These are phyloP conservation scores for Hypoxylon trugodes DNA, from an alignment of 495 filamentous ascomycete species.

Conservation along the genomic window DNA sequence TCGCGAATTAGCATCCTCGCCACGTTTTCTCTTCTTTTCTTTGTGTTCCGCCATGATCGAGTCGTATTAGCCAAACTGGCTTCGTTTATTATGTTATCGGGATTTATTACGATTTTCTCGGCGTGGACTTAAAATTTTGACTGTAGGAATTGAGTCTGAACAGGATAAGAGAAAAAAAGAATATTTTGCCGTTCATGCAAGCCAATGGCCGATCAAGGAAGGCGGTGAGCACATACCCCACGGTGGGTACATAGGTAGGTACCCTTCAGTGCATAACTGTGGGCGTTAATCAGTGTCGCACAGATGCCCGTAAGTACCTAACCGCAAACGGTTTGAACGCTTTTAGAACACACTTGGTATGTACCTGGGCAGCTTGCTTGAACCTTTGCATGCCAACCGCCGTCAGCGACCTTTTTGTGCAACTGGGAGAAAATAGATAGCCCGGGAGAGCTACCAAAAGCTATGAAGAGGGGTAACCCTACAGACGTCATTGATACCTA, in stretches of 20 bases:
- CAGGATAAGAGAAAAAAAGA: slow-evolving; percentile 4
- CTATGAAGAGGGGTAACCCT: too few relatives aligned
- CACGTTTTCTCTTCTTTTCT: slow-evolving; percentile 79
- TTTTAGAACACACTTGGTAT: too few relatives aligned
- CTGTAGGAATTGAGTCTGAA: slow-evolving; percentile 18
- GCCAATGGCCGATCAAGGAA: slow-evolving; percentile 26
- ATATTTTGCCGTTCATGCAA: slow-evolving; percentile 32
- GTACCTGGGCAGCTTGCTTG: too few relatives aligned
- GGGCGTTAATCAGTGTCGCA: too few relatives aligned
- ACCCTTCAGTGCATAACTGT: too few relatives aligned
- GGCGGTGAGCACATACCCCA: slow-evolving; percentile 42
- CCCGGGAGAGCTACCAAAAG: too few relatives aligned
- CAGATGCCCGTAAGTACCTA: too few relatives aligned
- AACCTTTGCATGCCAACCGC: too few relatives aligned
- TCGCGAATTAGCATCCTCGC: slow-evolving; percentile 55
- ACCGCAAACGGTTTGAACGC: too few relatives aligned
- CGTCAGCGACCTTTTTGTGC: too few relatives aligned
- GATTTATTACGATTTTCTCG: neutral
- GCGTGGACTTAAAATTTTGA: slow-evolving; percentile 12
- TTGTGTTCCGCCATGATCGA: slow-evolving; percentile 61
- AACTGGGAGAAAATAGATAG: too few relatives aligned
- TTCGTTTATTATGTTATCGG: too few relatives aligned
- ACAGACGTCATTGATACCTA: slow-evolving; percentile 14
- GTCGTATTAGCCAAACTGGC: slow-evolving; percentile 7
- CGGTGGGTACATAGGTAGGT: slow-evolving; percentile 2